Base-by-base conservation (phyloP, 2,329 filamentous ascomycete species). In the Tolypocladium nubicola region DNA sequence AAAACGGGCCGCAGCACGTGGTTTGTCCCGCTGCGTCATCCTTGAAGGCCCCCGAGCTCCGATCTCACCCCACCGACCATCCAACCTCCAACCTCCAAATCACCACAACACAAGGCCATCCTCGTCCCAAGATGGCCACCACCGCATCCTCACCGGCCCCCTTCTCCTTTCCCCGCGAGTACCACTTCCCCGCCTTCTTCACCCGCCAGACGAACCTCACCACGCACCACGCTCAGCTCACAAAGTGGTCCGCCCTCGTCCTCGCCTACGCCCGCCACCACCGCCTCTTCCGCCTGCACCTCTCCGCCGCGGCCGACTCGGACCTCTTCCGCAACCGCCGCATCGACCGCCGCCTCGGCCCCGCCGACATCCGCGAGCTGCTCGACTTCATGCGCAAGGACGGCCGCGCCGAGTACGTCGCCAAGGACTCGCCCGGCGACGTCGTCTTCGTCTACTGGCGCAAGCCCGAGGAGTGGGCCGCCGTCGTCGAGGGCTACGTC, bases 401-500 rank as follows among this genome's bases (percentile, higher is more conserved):
- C 55, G 82, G 82, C 0, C 70, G 82, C 33, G 83, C 80, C 3
- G 88, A 97, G 74, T 90, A 85, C 77, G 75, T 89, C 35, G 62
- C 58, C 37, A 61, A 66, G 41, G 71, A 64, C 10, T 64, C 58
- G 43, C 55, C 59, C 43, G 65, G 62, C 14, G 73, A 83, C 47
- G 75, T 83, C 14, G 84, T 80, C 21, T 93, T 86, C 79, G 75
- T 97, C 3, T 96, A 86, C 75, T 97, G 93, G 93, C 82, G 83
- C 61, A 88, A 84, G 66, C 87, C 88, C 0, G 90, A 95, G 68
- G 93, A 97, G 75, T 99, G 94, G 93, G 94, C 91, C 2, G 82
- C 79, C 39, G 69, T 86, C 59, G 75, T 97, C 47, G 87, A 88
- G 70, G 81, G 77, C 49, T 97, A 90, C 85, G 87, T 91, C 52